Evolutionary conservation across 306 rosid genomes (phyloP).

Genomic region (Vigna nakashimae): DNA sequence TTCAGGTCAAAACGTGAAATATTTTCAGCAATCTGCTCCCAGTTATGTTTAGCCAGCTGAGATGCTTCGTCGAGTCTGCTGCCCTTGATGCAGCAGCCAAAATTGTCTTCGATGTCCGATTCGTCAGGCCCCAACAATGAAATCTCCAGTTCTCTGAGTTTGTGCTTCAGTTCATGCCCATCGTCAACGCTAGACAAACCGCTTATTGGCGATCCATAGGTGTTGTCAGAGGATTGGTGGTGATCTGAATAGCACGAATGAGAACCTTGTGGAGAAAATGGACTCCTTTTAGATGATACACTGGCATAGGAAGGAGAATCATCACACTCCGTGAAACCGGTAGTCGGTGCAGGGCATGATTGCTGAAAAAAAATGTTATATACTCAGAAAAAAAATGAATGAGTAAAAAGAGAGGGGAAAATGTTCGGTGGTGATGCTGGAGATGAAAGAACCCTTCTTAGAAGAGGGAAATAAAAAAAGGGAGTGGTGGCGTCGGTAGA

Average conservation of each 20-base stretch:
- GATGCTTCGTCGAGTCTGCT: conserved; percentile 38
- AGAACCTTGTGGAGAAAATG: conserved; percentile 77
- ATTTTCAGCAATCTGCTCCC: conserved; percentile 52
- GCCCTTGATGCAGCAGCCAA: conserved; percentile 48
- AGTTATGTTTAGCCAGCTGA: conserved; percentile 43
- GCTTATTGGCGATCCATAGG: conserved; percentile 73
- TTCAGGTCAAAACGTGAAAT: conserved; percentile 55
- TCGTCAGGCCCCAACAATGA: conserved; percentile 71
- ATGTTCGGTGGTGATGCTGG: too few species aligned
- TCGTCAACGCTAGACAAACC: conserved; percentile 73
- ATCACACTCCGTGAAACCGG: conserved; percentile 49
- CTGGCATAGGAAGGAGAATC: conserved; percentile 81
- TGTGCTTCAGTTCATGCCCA: conserved; percentile 60
- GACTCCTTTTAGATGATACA: conserved; percentile 65
- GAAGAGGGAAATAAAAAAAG: too few species aligned
- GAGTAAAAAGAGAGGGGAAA: too few species aligned
- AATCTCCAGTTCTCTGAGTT: conserved; percentile 69
- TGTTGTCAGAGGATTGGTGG: conserved; percentile 69
- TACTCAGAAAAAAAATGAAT: too few species aligned
- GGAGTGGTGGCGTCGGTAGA: too few species aligned
- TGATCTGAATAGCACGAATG: conserved; percentile 73
- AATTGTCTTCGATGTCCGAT: conserved; percentile 67
- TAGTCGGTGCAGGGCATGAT: conserved; percentile 56
- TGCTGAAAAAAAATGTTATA: too few species aligned
- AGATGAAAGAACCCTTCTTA: too few species aligned